phyloP scores from a whole-genome alignment of 306 rosid genomes.

The Malus asiatica region DNA sequence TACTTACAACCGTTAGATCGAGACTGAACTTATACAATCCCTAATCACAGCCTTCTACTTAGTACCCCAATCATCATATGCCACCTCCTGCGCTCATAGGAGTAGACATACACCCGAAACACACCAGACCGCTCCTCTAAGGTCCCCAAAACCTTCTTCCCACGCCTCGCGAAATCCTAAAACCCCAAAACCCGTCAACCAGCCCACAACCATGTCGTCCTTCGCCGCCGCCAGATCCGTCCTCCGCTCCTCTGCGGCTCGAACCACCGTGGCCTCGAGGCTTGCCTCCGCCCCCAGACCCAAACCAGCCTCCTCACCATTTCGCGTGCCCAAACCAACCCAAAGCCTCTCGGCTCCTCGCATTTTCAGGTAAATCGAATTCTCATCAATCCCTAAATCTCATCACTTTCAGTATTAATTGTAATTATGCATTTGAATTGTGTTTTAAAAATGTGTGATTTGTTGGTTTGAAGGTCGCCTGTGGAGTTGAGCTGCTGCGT shows the following conservation, averaged over 20 bases:
- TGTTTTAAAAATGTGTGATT: not conserved
- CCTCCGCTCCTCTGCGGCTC: conserved; percentile 53
- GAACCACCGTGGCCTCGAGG: conserved; percentile 29
- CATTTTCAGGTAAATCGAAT: conserved; percentile 48
- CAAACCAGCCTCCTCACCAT: conserved; percentile 37
- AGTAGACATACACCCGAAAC: not conserved
- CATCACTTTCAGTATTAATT: not conserved
- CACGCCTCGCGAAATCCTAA: not conserved
- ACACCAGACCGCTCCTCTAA: not conserved
- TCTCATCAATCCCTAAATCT: not conserved
- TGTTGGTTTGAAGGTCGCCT: conserved; percentile 42
- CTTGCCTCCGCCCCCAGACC: conserved; percentile 38
- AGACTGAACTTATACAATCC: not conserved
- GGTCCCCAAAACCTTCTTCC: conserved; percentile 24
- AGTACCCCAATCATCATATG: not conserved
- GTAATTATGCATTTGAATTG: not conserved
- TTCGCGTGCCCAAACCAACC: conserved; percentile 47
- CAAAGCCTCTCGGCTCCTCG: conserved; percentile 48
- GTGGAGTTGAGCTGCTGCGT: conserved; percentile 74
- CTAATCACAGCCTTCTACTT: not conserved
- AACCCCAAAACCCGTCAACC: not conserved
- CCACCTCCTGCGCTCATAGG: not conserved
- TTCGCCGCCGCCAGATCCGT: conserved; percentile 75
- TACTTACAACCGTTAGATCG: not conserved
- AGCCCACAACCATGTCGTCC: conserved; percentile 40